Conservation (phyloP, 345 rosid species). For the Brassica rapa region DNA sequence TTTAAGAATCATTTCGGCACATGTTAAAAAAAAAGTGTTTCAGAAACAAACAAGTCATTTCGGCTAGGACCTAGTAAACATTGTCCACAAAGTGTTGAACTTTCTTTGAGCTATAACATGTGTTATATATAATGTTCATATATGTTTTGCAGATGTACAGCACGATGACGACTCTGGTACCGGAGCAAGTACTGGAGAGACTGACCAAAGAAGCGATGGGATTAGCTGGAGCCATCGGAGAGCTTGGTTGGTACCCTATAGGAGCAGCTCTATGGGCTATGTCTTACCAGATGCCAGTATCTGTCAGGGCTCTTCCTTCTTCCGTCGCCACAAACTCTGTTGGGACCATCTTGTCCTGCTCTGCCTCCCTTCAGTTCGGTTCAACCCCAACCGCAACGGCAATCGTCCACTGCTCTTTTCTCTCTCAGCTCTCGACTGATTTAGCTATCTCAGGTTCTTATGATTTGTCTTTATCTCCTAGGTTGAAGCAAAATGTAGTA, state of each 20-base stretch:
- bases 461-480: not conserved
- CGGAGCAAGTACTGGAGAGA: conserved; percentile 40
- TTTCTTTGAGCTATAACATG: not conserved
- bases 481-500: not conserved
- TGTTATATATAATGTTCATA: not conserved
- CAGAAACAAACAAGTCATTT: no score
- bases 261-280: conserved; percentile 68
- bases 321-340: conserved; percentile 45
- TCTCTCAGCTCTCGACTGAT: conserved; percentile 54
- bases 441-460: conserved; percentile 42
- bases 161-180: conserved; percentile 44
- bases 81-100: not conserved
- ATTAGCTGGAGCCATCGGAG: conserved; percentile 63
- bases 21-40: no score
- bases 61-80: no score
- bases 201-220: conserved; percentile 51
- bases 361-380: conserved; percentile 60
- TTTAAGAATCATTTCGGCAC: no score
- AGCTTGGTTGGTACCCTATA: conserved; percentile 68
- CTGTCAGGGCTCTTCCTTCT: conserved; percentile 54
- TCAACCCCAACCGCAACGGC: conserved; percentile 32
- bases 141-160: conserved; percentile 40
- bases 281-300: conserved; percentile 53
- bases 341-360: conserved; percentile 62
- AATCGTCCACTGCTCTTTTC: conserved; percentile 63